Base-by-base conservation (phyloP, 768 basidiomycete genomes). In the Pleurotus platypus region DNA sequence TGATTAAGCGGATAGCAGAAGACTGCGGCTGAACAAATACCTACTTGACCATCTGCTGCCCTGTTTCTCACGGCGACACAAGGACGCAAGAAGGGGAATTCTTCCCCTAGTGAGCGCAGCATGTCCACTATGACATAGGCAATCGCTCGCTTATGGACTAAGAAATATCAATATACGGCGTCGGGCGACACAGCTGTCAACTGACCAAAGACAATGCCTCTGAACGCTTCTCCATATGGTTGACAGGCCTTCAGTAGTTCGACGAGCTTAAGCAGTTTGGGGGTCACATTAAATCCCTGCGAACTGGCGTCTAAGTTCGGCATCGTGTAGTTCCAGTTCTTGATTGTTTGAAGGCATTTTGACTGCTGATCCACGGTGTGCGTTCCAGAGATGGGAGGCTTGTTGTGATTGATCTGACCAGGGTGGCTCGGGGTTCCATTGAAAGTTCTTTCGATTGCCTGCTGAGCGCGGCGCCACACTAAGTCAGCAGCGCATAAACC, bases 401-500 rank as follows among this genome's bases (percentile, higher is more conserved):
- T 64, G 37, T 62, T 49, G 30, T 64, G 60, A 38, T 61, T 58
- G 55, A 70, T 62, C 45, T 66, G 62, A 20, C 69, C 70, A 5
- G 74, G 74, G 45, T 71, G 69, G n/a, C 71, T 66, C 30, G 30
- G 30, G 30, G 30, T 35, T 35, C 30, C 11, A 35, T 35, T 35
- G 30, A 11, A 9, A 35, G 30, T 11, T 35, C 30, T 57, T 50
- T 78, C 76, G 30, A 75, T 69, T 4, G 73, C 72, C 59, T 72
- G 78, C 46, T 80, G 60, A 18, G 78, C 78, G 43, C 77, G 78
- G 60, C 84, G 76, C 89, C 87, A 92, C 49, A 87, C 71, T 37
- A 90, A 70, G 61, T 91, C 87, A 38, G 84, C 76, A 48, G 86
- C 89, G 61, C 86, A 90, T 38, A 78, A 61, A 5, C 90, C 90